Percentiles rank a stretch among this genome's conserved stretches.
Evolutionary conservation across 75 land plant genomes (phyloP).

Genomic region (Cupressus sempervirens): DNA sequence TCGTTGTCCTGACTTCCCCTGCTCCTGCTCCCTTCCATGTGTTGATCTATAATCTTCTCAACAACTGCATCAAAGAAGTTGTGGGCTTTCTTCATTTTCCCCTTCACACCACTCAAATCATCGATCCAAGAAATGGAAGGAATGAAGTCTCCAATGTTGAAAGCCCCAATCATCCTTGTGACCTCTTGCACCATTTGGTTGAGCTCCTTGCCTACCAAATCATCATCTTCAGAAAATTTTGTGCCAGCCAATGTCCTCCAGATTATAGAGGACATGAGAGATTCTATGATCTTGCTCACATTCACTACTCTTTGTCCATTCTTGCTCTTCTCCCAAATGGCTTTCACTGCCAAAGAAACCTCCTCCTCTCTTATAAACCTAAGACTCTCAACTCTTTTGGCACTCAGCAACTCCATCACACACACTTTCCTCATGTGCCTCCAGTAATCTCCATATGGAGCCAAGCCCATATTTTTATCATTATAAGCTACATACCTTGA

Average conservation of each 20-base stretch:
- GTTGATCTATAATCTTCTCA: not conserved
- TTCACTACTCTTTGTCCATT: not conserved
- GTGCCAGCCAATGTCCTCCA: not conserved
- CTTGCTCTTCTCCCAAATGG: not conserved
- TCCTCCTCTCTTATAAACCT: constrained; percentile 26
- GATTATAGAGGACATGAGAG: not conserved
- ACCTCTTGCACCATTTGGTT: not conserved
- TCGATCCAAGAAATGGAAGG: constrained; percentile 27
- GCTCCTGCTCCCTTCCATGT: not conserved
- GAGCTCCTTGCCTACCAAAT: not conserved
- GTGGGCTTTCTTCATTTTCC: not conserved
- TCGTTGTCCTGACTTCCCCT: not conserved
- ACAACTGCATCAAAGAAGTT: not conserved
- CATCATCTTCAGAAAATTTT: not conserved
- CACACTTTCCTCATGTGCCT: constrained; percentile 27
- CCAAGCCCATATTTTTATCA: constrained; percentile 18
- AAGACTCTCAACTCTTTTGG: constrained; percentile 24
- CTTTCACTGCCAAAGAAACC: not conserved
- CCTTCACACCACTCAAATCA: constrained; percentile 15
- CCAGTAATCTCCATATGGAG: constrained; percentile 40
- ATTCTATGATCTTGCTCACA: not conserved
- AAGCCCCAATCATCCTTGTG: constrained; percentile 1
- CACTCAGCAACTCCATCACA: constrained; percentile 23
- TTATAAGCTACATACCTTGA: not conserved
- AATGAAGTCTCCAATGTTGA: constrained; percentile 30